These are phyloP conservation scores for Syzygium malaccense DNA, from an alignment of 441 rosid genomes.

Conservation along the genomic window DNA sequence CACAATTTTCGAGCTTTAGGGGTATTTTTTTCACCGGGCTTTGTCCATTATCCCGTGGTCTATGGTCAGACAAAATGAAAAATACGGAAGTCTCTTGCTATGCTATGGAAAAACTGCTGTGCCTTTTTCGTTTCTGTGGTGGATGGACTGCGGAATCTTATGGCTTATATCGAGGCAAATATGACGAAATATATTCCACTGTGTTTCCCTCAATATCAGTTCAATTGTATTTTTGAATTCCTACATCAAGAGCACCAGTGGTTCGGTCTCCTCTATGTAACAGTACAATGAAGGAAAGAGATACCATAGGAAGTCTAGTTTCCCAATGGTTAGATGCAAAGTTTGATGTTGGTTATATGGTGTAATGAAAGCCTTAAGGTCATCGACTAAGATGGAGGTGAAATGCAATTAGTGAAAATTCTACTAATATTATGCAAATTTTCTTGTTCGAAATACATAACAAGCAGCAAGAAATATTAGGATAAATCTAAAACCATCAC, in stretches of 20 bases:
- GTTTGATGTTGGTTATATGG: neutral
- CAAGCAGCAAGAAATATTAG: neutral
- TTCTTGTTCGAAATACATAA: neutral
- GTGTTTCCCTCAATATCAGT: neutral
- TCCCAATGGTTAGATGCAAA: neutral
- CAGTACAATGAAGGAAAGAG: neutral
- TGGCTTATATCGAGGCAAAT: neutral
- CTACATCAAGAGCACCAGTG: neutral
- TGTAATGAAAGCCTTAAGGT: neutral
- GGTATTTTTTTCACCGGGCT: neutral
- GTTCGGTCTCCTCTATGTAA: neutral
- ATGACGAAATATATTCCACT: neutral
- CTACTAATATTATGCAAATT: neutral
- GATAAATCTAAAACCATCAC: neutral
- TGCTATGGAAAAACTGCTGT: neutral
- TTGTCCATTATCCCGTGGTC: neutral
- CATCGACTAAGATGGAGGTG: no score
- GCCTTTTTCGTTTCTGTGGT: neutral
- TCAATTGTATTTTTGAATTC: neutral
- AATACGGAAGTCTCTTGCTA: neutral
- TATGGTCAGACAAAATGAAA: neutral
- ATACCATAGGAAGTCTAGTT: neutral
- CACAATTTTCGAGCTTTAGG: neutral
- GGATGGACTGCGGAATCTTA: neutral
- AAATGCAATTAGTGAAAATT: neutral